Percentiles rank a stretch among this genome's conserved stretches.
Evolutionary conservation across 441 rosid genomes (phyloP).

Genomic region (Daphne laureola): DNA sequence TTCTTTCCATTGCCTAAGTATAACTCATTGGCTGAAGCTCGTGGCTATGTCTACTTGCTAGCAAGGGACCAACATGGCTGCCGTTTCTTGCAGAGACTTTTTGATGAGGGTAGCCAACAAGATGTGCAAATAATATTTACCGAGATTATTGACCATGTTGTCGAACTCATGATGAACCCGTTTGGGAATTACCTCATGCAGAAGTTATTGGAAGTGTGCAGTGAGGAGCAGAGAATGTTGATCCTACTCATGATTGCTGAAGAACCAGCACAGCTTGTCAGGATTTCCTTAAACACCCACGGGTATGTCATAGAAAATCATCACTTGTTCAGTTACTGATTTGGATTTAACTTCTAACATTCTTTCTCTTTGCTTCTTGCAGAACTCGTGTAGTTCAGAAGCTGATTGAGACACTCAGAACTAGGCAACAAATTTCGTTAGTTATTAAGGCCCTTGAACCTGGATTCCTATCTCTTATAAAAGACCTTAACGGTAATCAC

Average conservation of each 20-base stretch:
- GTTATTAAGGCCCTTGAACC: constrained; percentile 38
- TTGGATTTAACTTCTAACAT: background rate
- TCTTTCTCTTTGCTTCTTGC: constrained; percentile 9
- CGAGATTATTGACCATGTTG: constrained; percentile 44
- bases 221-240: constrained; percentile 41
- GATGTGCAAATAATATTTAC: constrained; percentile 33
- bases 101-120: constrained; percentile 33
- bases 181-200: constrained; percentile 61
- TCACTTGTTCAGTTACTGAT: background rate
- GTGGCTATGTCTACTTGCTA: constrained; percentile 32
- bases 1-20: constrained; percentile 7
- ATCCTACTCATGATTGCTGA: constrained; percentile 34
- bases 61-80: constrained; percentile 60
- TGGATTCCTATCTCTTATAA: constrained; percentile 35
- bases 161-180: constrained; percentile 51
- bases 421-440: constrained; percentile 32
- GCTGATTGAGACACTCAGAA: constrained; percentile 38
- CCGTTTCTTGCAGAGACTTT: constrained; percentile 35
- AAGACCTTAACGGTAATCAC: constrained; percentile 48
- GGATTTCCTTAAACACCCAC: constrained; percentile 34
- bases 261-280: constrained; percentile 33
- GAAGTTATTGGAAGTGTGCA: constrained; percentile 44
- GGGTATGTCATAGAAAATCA: constrained; percentile 28
- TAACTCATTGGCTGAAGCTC: constrained; percentile 26
- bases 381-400: constrained; percentile 55